Conservation (phyloP, 305 asterid genomes). For the Fraxinus floribunda region DNA sequence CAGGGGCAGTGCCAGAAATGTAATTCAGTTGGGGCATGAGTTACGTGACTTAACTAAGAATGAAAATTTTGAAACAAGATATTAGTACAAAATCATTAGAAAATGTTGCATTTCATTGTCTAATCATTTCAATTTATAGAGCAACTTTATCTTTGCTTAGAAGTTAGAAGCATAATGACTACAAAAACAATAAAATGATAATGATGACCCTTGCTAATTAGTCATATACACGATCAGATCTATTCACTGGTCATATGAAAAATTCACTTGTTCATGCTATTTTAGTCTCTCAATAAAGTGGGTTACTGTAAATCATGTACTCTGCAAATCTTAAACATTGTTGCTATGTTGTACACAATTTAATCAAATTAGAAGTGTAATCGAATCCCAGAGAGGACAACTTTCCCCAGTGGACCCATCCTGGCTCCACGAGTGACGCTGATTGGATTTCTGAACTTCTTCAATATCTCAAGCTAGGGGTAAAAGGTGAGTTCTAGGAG, state of each 20-base stretch:
- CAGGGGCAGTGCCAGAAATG: background rate
- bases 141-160: slow-evolving; percentile 8
- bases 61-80: background rate
- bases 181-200: background rate
- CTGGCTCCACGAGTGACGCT: background rate
- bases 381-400: background rate
- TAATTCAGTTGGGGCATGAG: background rate
- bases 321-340: background rate
- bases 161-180: slow-evolving; percentile 9
- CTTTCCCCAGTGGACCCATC: background rate
- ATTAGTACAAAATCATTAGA: background rate
- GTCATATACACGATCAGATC: background rate
- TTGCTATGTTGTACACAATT: background rate
- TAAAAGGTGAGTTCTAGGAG: background rate
- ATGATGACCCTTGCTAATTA: background rate
- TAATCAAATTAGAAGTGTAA: background rate
- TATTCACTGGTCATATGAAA: background rate
- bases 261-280: background rate
- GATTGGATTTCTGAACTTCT: background rate
- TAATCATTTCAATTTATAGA: background rate
- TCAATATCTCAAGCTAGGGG: background rate
- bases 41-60: background rate
- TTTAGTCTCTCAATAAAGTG: background rate
- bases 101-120: background rate
- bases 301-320: background rate